Percentiles rank a stretch among this genome's conserved stretches.
Conservation (phyloP, 1,139 yeast species). For the Suzukiozyma palmioleophila region DNA sequence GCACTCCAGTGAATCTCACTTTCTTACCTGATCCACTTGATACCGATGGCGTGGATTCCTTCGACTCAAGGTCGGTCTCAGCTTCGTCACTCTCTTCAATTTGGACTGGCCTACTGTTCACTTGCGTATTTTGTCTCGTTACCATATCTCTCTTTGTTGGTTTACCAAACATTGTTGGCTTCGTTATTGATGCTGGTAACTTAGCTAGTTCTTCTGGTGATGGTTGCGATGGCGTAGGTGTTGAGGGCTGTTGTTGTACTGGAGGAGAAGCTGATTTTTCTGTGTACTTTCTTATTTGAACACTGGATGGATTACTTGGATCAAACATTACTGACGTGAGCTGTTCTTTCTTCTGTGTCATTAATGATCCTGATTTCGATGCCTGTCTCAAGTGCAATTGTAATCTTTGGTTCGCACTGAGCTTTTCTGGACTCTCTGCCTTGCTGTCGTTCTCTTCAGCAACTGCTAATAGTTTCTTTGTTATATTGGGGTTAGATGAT, state of each 20-base stretch:
- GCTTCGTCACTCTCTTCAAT: conserved; percentile 5
- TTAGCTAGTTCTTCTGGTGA: conserved; percentile 1
- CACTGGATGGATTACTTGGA: conserved; percentile 34
- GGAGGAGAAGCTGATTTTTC: conserved; percentile 10
- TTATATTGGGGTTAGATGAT: conserved; percentile 10
- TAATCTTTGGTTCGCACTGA: conserved; percentile 39
- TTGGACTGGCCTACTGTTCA: conserved; percentile 23
- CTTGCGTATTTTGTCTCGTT: conserved; percentile 30
- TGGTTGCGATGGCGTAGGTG: conserved; percentile 3
- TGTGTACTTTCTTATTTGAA: conserved; percentile 19
- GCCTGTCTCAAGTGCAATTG: conserved; percentile 40
- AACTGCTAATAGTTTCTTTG: conserved; percentile 16
- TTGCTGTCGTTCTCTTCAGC: conserved; percentile 19
- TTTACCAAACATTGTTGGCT: conserved; percentile 5
- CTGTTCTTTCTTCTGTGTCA: conserved; percentile 37
- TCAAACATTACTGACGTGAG: conserved; percentile 37
- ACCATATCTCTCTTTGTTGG: conserved; percentile 21
- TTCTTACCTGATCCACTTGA: conserved; percentile 22
- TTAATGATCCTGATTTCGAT: conserved; percentile 34
- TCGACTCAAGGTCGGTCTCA: conserved; percentile 1
- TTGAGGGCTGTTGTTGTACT: conserved; percentile 2
- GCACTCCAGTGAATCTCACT: conserved; percentile 52
- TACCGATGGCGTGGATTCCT: conserved; percentile 7
- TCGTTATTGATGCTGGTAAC: conserved; percentile 1
- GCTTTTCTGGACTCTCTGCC: conserved; percentile 8